A percentile compares a stretch with the other conserved stretches of the same genome.
phyloP scores from a whole-genome alignment of 768 basidiomycete genomes.

The Pleurotus pulmonarius region DNA sequence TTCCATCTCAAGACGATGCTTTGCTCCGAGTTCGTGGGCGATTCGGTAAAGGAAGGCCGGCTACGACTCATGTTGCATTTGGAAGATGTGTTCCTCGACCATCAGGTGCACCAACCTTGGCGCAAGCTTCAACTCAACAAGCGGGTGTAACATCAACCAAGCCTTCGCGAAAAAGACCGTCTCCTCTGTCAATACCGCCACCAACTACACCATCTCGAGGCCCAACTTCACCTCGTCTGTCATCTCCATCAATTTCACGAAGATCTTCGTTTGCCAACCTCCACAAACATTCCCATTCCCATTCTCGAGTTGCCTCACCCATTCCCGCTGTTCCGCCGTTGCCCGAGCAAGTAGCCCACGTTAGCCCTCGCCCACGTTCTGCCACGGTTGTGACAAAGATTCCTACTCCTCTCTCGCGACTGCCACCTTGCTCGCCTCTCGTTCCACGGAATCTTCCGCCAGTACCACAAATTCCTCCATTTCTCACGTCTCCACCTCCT shows the following conservation, averaged over 20 bases:
- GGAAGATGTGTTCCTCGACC: constrained; percentile 9
- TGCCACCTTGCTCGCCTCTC: background rate
- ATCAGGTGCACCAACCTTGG: constrained; percentile 11
- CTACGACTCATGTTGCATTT: constrained; percentile 3
- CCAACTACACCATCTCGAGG: constrained; percentile 9
- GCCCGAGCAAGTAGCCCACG: background rate
- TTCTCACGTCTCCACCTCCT: background rate
- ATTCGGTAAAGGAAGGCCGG: background rate
- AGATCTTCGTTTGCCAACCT: constrained; percentile 15
- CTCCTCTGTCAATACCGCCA: constrained; percentile 16
- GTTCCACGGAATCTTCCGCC: background rate
- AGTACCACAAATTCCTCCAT: background rate
- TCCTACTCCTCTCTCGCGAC: background rate
- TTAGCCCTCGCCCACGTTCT: background rate
- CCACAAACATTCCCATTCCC: background rate
- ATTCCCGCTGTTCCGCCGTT: background rate
- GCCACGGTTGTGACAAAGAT: background rate
- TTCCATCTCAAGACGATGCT: constrained; percentile 43
- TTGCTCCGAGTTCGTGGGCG: constrained; percentile 34
- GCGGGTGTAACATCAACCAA: constrained; percentile 16
- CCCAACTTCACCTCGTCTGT: constrained; percentile 6
- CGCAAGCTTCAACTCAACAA: constrained; percentile 1
- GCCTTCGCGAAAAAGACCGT: constrained; percentile 30
- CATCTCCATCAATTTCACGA: constrained; percentile 18
- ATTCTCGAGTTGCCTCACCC: background rate